A percentile compares a stretch with the other conserved stretches of the same genome.
Conservation (phyloP, 1,139 yeast genomes). For the Yamadazyma aaseri region DNA sequence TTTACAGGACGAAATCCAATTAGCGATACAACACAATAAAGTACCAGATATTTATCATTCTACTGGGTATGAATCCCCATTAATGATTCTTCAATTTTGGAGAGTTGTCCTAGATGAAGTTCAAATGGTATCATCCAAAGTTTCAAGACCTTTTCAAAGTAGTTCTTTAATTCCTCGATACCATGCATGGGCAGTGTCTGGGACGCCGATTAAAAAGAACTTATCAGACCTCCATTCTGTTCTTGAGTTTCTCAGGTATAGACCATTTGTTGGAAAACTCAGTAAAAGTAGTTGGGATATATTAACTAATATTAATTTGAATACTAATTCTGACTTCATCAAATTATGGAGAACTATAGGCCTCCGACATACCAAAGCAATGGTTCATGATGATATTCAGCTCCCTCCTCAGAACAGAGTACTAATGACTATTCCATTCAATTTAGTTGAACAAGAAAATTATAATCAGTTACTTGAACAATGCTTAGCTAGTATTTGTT, state of each 20-base stretch:
- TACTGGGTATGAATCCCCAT: conserved; percentile 71
- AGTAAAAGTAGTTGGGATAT: conserved; percentile 42
- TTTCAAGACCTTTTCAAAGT: conserved; percentile 75
- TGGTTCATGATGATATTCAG: conserved; percentile 73
- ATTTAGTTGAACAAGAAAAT: conserved; percentile 79
- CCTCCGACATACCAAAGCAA: conserved; percentile 78
- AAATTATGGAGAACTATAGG: conserved; percentile 50
- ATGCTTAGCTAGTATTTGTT: conserved; percentile 61
- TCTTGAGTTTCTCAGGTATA: conserved; percentile 59
- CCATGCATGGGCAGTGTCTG: conserved; percentile 97
- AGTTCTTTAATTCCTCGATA: conserved; percentile 77
- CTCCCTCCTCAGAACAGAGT: conserved; percentile 77
- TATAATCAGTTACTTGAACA: conserved; percentile 63
- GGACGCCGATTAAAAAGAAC: conserved; percentile 78
- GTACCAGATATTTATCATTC: conserved; percentile 24
- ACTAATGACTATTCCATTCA: conserved; percentile 69
- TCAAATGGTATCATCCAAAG: conserved; percentile 80
- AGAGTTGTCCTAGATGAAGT: conserved; percentile 90
- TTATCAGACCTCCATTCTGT: conserved; percentile 70
- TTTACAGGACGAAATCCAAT: conserved; percentile 34
- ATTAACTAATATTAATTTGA: conserved; percentile 16
- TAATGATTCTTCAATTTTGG: conserved; percentile 85
- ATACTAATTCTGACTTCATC: conserved; percentile 40
- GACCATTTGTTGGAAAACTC: conserved; percentile 55
- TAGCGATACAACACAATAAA: conserved; percentile 32